Base-by-base conservation (phyloP, 768 basidiomycete genomes). In the Lactarius trivialis region DNA sequence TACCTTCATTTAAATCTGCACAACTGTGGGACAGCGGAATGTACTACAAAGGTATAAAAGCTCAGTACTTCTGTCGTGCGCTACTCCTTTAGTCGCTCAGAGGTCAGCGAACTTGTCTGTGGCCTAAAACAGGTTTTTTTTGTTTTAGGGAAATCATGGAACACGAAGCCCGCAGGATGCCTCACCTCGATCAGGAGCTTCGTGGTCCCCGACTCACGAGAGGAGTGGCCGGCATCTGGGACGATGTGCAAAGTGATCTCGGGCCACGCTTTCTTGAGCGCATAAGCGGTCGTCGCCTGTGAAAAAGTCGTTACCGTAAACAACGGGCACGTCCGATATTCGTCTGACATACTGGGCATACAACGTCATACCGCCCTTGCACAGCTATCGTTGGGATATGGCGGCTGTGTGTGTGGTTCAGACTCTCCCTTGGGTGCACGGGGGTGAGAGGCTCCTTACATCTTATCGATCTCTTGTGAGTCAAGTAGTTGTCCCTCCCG, bases 321-420 rank as follows among this genome's bases (percentile, higher is more conserved):
- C 17, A 9, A n/a, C 6, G 19, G 33, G 21, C 2, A 32, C 2
- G 49, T 26, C 17, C n/a, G 32, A 53, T 48, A 66, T 32, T 63
- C 82, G 58, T 26, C 14, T 39, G 24, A 21, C 57, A 39, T 74
- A 92, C 87, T 11, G 93, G 90, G 70, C 93, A 97, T 52, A 97
- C 82, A 15, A 90, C 83, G 68, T 95, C 93, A 69, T 95, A 95
- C 73, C 93, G 79, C 41, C 92, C 91, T 77, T 94, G 92, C 4
- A 93, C 81, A 43, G 91, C 81, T 55, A 88, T 77, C 9, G 84
- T 84, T 21, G 93, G 93, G 67, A 97, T 93, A 74, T 93, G 85
- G 15, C 93, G 91, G 66, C 92, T 94, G 59, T n/a, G 21, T 12
- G 12, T 56, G 11, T 48, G 60, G 45, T 67, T 63, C n/a, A 60